Base-by-base conservation (phyloP, 1,284 basidiomycete species). In the Trametes polyzona region DNA sequence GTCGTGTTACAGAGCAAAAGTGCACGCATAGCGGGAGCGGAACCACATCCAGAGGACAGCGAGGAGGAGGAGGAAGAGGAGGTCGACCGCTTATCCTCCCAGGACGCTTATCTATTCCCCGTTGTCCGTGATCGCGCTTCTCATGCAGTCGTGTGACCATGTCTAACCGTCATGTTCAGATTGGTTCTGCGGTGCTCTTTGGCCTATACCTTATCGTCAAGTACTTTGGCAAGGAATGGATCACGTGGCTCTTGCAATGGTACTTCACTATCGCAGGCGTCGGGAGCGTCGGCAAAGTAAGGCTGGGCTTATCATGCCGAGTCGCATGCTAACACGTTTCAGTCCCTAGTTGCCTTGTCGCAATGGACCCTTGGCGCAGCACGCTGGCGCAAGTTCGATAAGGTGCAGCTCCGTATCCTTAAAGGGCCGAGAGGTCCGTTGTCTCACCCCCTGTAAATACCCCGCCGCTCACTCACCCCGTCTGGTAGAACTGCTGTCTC, bases 181-280 rank as follows among this genome's bases (percentile, higher is more conserved):
- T 89, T 56, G 90, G 87, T 7, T 91, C 88, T 1, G 74, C 75
- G 3, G 79, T 81, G 19, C 76, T 95, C 26, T 76, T 89, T 59
- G 82, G 84, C 5, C 72, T 93, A 49, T 95, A 91, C 67, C 67
- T 84, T 46, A 73, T 88, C 33, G 81, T 95, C 63, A 88, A 87
- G 68, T 95, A 89, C 69, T 73, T 93, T 40, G 92, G 92, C 37
- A 86, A 83, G 65, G 84, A 87, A 65, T 93, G 92, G 88, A 87
- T 97, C 61, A 93, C 93, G 69, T 84, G 79, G 78, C 59, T 92
- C 1, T 74, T 93, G 19, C 83, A 82, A n/a, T 86, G 86, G 77
- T 95, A 95, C 68, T 93, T 93, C 63, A 79, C 84, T 16, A 23
- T 88, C 14, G 78, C 79, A 5, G 88, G 88, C 0, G 74, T 87